Percentiles rank a stretch among this genome's conserved stretches.
phyloP scores from a whole-genome alignment of 345 rosid genomes.

The Carallia pectinifolia region DNA sequence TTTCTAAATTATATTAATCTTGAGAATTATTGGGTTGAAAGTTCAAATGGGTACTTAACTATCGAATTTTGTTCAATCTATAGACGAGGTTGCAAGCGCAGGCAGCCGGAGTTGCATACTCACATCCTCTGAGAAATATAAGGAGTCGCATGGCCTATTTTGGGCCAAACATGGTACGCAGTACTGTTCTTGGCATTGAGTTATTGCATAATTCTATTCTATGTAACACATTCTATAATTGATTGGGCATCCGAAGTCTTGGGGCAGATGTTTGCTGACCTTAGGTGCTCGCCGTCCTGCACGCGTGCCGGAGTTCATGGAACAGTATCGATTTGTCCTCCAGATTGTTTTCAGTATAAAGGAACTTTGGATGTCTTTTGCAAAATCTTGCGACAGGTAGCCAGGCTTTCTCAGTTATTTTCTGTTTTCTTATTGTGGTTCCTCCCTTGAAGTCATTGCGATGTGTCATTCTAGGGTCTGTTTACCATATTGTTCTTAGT shows the following conservation, averaged over 20 bases:
- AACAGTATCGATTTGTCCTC: conserved; percentile 95
- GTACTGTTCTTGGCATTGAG: not conserved
- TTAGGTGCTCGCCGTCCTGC: conserved; percentile 93
- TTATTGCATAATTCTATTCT: not conserved
- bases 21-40: not conserved
- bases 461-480: not conserved
- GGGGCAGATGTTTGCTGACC: conserved; percentile 83
- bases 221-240: not conserved
- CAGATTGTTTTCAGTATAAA: conserved; percentile 96
- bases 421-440: no score
- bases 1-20: no score
- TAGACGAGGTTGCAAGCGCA: conserved; percentile 97
- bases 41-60: not conserved
- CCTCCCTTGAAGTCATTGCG: no score
- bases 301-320: conserved; percentile 96
- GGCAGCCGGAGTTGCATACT: conserved; percentile 88
- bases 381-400: conserved; percentile 87
- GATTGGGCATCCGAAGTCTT: not conserved
- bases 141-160: conserved; percentile 80
- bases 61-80: not conserved
- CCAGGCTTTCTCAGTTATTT: no score
- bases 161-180: conserved; percentile 84
- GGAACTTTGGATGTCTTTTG: conserved; percentile 92
- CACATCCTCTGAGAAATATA: conserved; percentile 86
- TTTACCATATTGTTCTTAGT: not conserved